A percentile compares a stretch with the other conserved stretches of the same genome.
phyloP scores from a whole-genome alignment of 495 filamentous ascomycete species.

The Endocarpon pusillum region DNA sequence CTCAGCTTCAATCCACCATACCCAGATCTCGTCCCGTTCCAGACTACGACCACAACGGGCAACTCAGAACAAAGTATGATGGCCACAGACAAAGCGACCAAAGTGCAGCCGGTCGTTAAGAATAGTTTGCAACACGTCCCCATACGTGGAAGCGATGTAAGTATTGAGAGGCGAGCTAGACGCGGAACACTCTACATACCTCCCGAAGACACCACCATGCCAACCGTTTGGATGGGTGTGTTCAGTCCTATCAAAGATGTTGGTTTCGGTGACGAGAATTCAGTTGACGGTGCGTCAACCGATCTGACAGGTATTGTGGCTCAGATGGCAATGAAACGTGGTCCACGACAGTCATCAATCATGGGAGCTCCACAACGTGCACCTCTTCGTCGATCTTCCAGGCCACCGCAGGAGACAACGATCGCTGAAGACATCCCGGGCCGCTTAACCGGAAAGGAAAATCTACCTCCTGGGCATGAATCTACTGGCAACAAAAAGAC shows the following conservation, averaged over 20 bases:
- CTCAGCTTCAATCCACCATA: constrained; percentile 9
- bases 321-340: constrained; percentile 13
- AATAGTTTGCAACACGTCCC: background rate
- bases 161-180: constrained; percentile 16
- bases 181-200: constrained; percentile 26
- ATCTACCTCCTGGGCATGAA: constrained; percentile 20
- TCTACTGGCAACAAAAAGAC: constrained; percentile 5
- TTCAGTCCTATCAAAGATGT: constrained; percentile 17
- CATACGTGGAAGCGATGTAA: constrained; percentile 3
- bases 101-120: background rate
- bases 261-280: background rate
- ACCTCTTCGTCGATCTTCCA: constrained; percentile 22
- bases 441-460: constrained; percentile 31
- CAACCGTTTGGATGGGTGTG: constrained; percentile 26
- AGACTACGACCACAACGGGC: background rate
- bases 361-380: constrained; percentile 14
- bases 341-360: constrained; percentile 13
- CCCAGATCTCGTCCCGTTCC: too few species aligned
- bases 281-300: constrained; percentile 9
- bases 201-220: constrained; percentile 22
- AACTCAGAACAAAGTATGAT: constrained; percentile 1
- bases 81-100: background rate
- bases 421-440: constrained; percentile 20
- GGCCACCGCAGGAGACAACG: constrained; percentile 16
- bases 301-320: constrained; percentile 13